Conservation (phyloP, 2,329 filamentous ascomycete species). For the Pseudocercospora crystallina region DNA sequence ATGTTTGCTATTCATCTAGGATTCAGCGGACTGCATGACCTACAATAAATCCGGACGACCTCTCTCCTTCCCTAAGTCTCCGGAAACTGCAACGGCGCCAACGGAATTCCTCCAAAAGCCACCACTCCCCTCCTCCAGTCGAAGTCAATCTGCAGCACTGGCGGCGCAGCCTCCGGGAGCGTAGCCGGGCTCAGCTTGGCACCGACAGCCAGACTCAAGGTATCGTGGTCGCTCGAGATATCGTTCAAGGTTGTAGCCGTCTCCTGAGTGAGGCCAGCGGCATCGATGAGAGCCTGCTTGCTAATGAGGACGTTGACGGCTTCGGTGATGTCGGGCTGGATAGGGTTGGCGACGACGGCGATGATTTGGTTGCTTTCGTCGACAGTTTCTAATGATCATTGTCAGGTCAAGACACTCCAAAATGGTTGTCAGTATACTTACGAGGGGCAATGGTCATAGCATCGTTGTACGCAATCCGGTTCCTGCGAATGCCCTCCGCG, state of each 20-base stretch:
- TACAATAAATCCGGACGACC: no score
- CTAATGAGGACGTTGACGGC: conserved; percentile 24
- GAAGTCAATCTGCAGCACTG: conserved; percentile 23
- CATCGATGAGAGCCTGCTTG: conserved; percentile 23
- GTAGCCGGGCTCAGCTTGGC: conserved; percentile 22
- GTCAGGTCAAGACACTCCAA: neutral
- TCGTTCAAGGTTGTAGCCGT: conserved; percentile 22
- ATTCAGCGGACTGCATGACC: no score
- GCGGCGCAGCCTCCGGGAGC: conserved; percentile 18
- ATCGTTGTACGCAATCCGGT: conserved; percentile 25
- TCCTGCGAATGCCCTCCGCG: conserved; percentile 23
- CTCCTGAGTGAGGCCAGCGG: conserved; percentile 21
- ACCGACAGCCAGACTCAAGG: conserved; percentile 22
- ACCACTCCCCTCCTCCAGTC: conserved; percentile 23
- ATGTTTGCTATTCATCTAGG: no score
- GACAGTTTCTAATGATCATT: conserved; percentile 23
- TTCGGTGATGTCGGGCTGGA: conserved; percentile 23
- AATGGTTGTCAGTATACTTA: no score
- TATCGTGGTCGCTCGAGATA: conserved; percentile 26
- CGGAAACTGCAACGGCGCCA: no score
- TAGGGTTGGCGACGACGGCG: conserved; percentile 23
- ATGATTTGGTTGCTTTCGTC: conserved; percentile 24
- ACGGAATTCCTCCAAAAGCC: conserved; percentile 22
- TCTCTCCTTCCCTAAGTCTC: no score
- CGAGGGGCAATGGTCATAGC: conserved; percentile 26